Evolutionary conservation across 2,329 filamentous ascomycete species (phyloP).

Genomic region (Cladophialophora immunda): DNA sequence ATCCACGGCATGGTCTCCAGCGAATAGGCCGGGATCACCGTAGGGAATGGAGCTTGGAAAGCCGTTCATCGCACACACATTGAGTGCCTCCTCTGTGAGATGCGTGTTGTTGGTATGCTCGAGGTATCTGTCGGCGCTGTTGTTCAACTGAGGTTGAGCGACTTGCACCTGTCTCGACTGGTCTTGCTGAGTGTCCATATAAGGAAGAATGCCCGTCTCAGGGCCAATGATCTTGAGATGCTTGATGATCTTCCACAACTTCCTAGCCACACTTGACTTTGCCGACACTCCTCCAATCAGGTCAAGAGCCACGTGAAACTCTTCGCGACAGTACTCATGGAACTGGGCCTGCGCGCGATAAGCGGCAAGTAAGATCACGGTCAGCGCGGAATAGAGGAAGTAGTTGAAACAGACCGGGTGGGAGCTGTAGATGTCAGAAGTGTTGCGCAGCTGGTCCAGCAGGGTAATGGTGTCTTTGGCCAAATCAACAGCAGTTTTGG

Average conservation of each 20-base stretch:
- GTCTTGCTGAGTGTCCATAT: conserved; percentile 26
- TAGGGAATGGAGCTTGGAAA: conserved; percentile 1
- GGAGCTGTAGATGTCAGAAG: conserved; percentile 50
- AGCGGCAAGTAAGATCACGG: conserved; percentile 55
- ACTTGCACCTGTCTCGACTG: conserved; percentile 6
- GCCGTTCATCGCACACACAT: not conserved
- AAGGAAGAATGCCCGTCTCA: conserved; percentile 15
- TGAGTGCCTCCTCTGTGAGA: not conserved
- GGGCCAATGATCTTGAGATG: conserved; percentile 27
- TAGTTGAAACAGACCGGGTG: conserved; percentile 54
- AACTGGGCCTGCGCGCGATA: conserved; percentile 56
- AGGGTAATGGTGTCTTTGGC: conserved; percentile 51
- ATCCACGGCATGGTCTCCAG: conserved; percentile 17
- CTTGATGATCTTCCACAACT: conserved; percentile 31
- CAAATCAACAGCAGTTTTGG: conserved; percentile 53
- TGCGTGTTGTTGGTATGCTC: not conserved
- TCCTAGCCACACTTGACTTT: conserved; percentile 25
- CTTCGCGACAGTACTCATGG: conserved; percentile 47
- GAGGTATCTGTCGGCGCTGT: not conserved
- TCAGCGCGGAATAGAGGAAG: conserved; percentile 52
- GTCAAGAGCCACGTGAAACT: conserved; percentile 40
- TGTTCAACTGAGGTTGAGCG: not conserved
- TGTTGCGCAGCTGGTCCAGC: conserved; percentile 49
- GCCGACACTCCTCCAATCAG: conserved; percentile 24
- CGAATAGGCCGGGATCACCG: not conserved